These are phyloP conservation scores for Discostella stelligera DNA, from an alignment of 352 stramenopile genomes.

Conservation along the genomic window DNA sequence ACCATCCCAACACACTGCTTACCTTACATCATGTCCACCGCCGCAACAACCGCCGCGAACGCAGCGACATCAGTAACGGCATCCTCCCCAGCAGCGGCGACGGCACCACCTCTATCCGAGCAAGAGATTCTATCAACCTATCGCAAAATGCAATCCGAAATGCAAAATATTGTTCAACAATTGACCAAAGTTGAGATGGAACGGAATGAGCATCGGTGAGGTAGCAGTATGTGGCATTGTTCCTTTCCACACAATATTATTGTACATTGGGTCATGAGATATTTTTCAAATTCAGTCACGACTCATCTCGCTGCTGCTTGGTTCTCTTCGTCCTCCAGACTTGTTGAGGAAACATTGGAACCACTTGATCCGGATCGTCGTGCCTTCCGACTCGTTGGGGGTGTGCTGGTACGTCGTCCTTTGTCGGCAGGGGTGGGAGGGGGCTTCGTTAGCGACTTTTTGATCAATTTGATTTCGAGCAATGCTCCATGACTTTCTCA, in stretches of 20 bases:
- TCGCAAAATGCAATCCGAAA: conserved; percentile 41
- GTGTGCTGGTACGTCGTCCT: conserved; percentile 84
- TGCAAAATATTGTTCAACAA: conserved; percentile 41
- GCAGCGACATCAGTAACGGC: not conserved
- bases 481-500: not conserved
- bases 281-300: not conserved
- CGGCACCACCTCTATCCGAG: conserved; percentile 21
- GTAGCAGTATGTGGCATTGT: no score
- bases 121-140: conserved; percentile 48
- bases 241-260: no score
- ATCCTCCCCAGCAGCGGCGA: conserved; percentile 1
- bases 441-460: not conserved
- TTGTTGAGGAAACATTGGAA: conserved; percentile 79
- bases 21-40: not conserved
- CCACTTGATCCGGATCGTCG: conserved; percentile 82
- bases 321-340: conserved; percentile 16
- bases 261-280: not conserved
- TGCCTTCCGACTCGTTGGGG: conserved; percentile 93
- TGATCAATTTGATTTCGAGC: not conserved
- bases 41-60: not conserved
- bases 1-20: no score
- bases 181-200: conserved; percentile 52
- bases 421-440: not conserved
- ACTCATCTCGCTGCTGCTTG: not conserved
- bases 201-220: conserved; percentile 48